These are phyloP conservation scores for Cladophialophora carrionii DNA, from an alignment of 2,329 filamentous ascomycete genomes.

Conservation along the genomic window DNA sequence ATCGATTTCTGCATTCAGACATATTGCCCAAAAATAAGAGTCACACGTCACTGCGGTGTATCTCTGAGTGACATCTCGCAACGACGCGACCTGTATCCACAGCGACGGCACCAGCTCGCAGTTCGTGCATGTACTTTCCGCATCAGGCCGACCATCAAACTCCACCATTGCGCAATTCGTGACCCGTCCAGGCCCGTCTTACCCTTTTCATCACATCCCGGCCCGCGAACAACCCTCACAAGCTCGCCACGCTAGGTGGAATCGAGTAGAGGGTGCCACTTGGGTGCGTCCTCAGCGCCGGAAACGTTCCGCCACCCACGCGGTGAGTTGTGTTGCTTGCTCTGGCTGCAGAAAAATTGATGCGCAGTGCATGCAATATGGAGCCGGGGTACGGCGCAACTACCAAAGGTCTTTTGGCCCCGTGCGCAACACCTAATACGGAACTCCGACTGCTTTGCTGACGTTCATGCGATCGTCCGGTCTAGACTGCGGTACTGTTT, in stretches of 20 bases:
- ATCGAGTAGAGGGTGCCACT: not conserved
- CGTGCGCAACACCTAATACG: too few species aligned
- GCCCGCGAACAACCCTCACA: not conserved
- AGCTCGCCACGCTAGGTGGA: not conserved
- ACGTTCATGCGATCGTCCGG: too few species aligned
- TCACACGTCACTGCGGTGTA: not conserved
- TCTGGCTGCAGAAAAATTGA: not conserved
- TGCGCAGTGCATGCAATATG: too few species aligned
- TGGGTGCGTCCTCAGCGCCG: not conserved
- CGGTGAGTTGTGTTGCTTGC: too few species aligned
- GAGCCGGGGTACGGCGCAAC: too few species aligned
- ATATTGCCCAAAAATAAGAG: not conserved
- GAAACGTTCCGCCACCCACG: not conserved
- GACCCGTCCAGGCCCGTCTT: not conserved
- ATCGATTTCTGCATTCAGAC: not conserved
- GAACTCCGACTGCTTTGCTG: too few species aligned
- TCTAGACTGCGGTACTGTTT: too few species aligned
- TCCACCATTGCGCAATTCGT: slow-evolving; percentile 12
- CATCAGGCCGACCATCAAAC: slow-evolving; percentile 1
- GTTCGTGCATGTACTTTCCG: slow-evolving; percentile 8
- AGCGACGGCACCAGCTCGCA: not conserved
- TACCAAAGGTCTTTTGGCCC: too few species aligned
- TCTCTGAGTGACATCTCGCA: not conserved
- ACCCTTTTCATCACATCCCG: not conserved
- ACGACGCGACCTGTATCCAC: not conserved